These are phyloP conservation scores for Alternaria ethzedia DNA, from an alignment of 2,329 filamentous ascomycete genomes.

Conservation along the genomic window DNA sequence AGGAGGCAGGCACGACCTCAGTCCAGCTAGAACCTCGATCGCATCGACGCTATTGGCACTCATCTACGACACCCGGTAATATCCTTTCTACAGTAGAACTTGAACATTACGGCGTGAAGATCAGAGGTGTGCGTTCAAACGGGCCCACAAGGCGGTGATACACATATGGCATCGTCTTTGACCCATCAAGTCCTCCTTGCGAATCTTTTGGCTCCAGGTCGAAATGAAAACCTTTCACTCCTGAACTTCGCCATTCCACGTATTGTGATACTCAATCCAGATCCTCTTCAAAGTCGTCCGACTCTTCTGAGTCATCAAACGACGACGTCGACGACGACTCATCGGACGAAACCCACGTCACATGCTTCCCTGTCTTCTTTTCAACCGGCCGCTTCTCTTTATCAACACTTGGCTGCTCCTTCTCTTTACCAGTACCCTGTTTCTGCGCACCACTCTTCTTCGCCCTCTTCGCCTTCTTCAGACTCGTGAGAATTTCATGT, in stretches of 20 bases:
- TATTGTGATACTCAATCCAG: not conserved
- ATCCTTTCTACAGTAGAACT: not conserved
- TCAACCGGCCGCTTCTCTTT: not conserved
- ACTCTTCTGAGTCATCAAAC: not conserved
- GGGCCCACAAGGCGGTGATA: not conserved
- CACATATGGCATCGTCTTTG: not conserved
- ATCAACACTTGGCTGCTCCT: not conserved
- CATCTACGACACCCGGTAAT: not conserved
- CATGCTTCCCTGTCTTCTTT: not conserved
- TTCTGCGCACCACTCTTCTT: not conserved
- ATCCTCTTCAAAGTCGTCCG: not conserved
- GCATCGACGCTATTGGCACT: not conserved
- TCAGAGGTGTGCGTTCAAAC: not conserved
- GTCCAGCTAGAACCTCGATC: not conserved
- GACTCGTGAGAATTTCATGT: not conserved
- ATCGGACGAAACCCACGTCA: not conserved
- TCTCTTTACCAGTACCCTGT: not conserved
- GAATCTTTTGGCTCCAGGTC: not conserved
- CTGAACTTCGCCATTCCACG: not conserved
- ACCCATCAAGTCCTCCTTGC: not conserved
- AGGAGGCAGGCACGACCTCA: not conserved
- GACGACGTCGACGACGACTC: not conserved
- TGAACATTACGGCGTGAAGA: not conserved
- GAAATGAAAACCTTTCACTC: not conserved
- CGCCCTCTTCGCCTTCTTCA: not conserved